Conservation (phyloP, 148 eudicot genomes). For the Rhododendron ferrugineum region DNA sequence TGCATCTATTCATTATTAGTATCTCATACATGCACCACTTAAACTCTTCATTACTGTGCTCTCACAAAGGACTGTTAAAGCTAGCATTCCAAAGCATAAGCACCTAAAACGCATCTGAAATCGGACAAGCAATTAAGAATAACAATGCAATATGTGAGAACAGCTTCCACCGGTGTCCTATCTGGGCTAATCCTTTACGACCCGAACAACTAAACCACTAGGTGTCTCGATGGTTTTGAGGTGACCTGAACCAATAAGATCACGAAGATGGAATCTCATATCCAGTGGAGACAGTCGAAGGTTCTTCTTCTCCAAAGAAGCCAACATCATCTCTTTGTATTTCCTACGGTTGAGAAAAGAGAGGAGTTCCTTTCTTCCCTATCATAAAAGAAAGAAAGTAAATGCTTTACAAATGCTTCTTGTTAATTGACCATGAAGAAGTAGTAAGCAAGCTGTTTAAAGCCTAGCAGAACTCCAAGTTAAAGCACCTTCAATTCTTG, state of each 20-base stretch:
- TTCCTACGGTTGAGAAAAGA: slow-evolving; percentile 76
- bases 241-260: slow-evolving; percentile 87
- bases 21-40: background rate
- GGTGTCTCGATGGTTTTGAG: slow-evolving; percentile 74
- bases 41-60: background rate
- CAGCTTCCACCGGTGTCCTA: background rate
- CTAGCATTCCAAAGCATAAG: background rate
- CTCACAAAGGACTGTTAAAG: background rate
- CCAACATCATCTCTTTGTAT: slow-evolving; percentile 92
- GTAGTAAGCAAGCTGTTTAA: background rate
- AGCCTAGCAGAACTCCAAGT: background rate
- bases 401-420: background rate
- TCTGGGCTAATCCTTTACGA: slow-evolving; percentile 58
- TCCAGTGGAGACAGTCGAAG: slow-evolving; percentile 75
- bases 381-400: background rate
- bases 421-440: background rate
- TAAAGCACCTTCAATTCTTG: background rate
- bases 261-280: slow-evolving; percentile 92
- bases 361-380: slow-evolving; percentile 94
- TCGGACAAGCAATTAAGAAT: background rate
- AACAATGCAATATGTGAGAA: background rate
- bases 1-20: background rate
- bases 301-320: slow-evolving; percentile 72
- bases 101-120: background rate
- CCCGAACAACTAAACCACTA: slow-evolving; percentile 71